phyloP scores from a whole-genome alignment of 2,329 filamentous ascomycete species.

The Lasiodiplodia sp. region DNA sequence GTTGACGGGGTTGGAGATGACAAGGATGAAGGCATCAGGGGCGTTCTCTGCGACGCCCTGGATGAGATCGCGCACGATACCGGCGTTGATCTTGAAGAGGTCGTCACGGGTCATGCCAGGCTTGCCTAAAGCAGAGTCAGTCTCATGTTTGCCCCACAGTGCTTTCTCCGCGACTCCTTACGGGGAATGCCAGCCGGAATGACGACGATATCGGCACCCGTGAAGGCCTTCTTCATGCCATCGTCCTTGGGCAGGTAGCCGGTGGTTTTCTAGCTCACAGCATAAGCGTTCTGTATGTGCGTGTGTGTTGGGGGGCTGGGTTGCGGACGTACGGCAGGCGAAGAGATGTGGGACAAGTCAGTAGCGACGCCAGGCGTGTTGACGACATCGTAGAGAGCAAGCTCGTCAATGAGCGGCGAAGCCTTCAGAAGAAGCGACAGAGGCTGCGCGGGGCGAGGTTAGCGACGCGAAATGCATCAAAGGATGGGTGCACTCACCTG shows the following conservation, averaged over 20 bases:
- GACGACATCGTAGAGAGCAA: constrained; percentile 98
- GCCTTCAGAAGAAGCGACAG: constrained; percentile 96
- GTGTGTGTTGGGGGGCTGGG: background rate
- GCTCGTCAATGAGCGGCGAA: constrained; percentile 85
- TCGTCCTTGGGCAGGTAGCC: constrained; percentile 87
- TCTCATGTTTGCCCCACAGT: constrained; percentile 6
- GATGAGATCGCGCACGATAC: constrained; percentile 93
- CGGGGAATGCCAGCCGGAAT: constrained; percentile 98
- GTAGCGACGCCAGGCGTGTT: constrained; percentile 96
- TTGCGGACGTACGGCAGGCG: constrained; percentile 70
- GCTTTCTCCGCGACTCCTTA: constrained; percentile 55
- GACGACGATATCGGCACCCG: constrained; percentile 92
- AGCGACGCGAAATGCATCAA: constrained; percentile 12
- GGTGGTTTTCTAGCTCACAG: constrained; percentile 71
- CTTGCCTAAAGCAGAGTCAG: constrained; percentile 72
- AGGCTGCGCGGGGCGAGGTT: constrained; percentile 65
- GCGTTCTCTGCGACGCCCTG: constrained; percentile 85
- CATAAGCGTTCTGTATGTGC: constrained; percentile 1
- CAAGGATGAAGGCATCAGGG: constrained; percentile 92
- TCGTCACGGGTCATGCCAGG: constrained; percentile 99
- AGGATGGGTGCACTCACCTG: constrained; percentile 69
- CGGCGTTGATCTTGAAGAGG: constrained; percentile 99
- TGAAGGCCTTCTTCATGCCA: constrained; percentile 86
- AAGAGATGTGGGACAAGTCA: constrained; percentile 97
- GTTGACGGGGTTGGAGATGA: constrained; percentile 99